Base-by-base conservation (phyloP, 208 protist genomes). In the Leishmania martiniquensis region DNA sequence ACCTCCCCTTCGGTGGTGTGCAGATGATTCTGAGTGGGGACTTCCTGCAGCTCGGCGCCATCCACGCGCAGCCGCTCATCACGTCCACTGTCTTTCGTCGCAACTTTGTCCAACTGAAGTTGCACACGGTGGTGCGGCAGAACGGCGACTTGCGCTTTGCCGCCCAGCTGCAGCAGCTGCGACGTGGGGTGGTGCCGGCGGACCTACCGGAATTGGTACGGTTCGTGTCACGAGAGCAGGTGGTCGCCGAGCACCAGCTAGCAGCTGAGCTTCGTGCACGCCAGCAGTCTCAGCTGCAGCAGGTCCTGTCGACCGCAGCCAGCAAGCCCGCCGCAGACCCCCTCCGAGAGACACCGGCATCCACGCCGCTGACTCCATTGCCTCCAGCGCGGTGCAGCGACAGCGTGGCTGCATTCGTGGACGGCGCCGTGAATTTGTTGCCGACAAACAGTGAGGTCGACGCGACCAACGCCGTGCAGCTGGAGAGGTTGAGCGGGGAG, bases 1-100 rank as follows among this genome's bases (percentile, higher is more conserved):
- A 95, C 67, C 79, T 94, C 32, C 90, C 95, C 39, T 98, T 98
- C 75, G 97, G 97, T 22, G 97, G 97, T 2, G 86, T 98, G 32
- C 97, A 98, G 81, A 77, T 98, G n/a, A 93, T 98, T 69, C 69
- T 97, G 17, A 95, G 92, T 67, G 97, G 97, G 0, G 97, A 98
- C 78, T 98, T 98, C 80, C 76, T 98, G 52, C 95, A 98, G 82
- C 86, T 98, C 22, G 91, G 90, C 39, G 93, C 92, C 22, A 94
- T 97, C 39, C 75, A 83, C 55, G 78, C 90, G 0, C 45, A 87
- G 47, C 82, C 89, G 3, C 82, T 98, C 37, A 82, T 98, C 59
- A 88, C 86, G 47, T 93, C 91, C 0, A 69, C 86, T 1, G 17
- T 97, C 15, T 98, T 98, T 75, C 88, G 92, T 9, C 80, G 82